phyloP scores from a whole-genome alignment of 2,329 filamentous ascomycete species.

The Zymoseptoria pseudotritici region DNA sequence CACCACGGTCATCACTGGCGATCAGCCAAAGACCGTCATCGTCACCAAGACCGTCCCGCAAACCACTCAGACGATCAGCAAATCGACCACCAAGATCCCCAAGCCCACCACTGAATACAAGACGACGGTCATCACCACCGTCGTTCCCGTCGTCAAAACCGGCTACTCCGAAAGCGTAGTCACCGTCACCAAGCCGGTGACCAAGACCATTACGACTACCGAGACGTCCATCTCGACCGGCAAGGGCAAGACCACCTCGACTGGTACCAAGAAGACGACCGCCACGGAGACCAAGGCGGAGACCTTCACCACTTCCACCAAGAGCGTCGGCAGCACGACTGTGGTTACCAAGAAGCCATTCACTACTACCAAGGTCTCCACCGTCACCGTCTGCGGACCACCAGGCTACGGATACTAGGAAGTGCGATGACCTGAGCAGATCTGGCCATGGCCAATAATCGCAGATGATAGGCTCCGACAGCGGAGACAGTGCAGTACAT shows the following conservation, averaged over 20 bases:
- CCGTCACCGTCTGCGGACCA: slow-evolving; percentile 1
- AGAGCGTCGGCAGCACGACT: slow-evolving; percentile 1
- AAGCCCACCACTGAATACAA: slow-evolving; percentile 3
- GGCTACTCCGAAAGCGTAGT: neutral
- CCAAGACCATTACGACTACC: neutral
- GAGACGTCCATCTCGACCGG: neutral
- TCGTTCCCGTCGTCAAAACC: slow-evolving; percentile 4
- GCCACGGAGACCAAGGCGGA: neutral
- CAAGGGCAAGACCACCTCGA: neutral
- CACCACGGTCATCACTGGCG: neutral
- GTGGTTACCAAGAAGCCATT: neutral
- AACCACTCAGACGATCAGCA: neutral
- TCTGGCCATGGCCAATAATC: neutral
- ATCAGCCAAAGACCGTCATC: neutral
- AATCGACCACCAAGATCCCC: slow-evolving; percentile 2
- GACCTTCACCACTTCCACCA: neutral
- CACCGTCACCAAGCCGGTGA: neutral
- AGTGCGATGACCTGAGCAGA: neutral
- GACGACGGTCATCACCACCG: slow-evolving; percentile 1
- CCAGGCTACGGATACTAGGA: neutral
- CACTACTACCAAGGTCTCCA: slow-evolving; percentile 2
- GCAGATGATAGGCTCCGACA: neutral
- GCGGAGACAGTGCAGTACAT: neutral
- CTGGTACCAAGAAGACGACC: neutral
- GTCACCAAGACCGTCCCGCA: slow-evolving; percentile 4